Evolutionary conservation across 352 stramenopile genomes (phyloP).

Genomic region (Phytophthora megakarya): DNA sequence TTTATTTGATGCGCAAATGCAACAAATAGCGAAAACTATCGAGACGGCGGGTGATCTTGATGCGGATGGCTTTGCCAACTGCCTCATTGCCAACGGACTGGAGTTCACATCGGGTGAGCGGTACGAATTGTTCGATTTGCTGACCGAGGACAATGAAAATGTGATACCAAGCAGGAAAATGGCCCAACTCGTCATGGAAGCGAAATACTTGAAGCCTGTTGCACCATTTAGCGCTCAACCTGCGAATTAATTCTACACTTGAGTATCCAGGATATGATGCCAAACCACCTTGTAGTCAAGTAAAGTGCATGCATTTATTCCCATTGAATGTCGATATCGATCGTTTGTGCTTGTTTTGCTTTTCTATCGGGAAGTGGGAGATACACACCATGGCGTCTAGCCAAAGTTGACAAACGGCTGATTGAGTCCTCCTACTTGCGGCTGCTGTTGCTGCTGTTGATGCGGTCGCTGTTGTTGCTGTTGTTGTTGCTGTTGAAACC

Average conservation of each 20-base stretch:
- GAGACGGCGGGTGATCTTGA: conserved; percentile 33
- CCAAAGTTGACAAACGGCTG: conserved; percentile 84
- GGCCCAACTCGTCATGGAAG: conserved; percentile 40
- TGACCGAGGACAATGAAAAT: conserved; percentile 46
- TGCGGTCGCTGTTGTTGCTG: conserved; percentile 35
- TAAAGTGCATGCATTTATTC: conserved; percentile 32
- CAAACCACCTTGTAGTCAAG: conserved; percentile 9
- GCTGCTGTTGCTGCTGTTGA: conserved; percentile 43
- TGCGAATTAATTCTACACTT: background rate
- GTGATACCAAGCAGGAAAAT: conserved; percentile 39
- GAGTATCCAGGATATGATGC: background rate
- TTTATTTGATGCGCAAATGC: conserved; percentile 41
- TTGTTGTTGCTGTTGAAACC: conserved; percentile 52
- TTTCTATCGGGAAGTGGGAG: conserved; percentile 33
- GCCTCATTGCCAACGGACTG: conserved; percentile 37
- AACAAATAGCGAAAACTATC: conserved; percentile 33
- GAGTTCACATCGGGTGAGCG: conserved; percentile 62
- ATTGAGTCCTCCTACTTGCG: conserved; percentile 57
- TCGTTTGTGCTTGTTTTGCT: conserved; percentile 13
- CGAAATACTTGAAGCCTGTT: conserved; percentile 27
- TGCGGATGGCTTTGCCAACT: conserved; percentile 45
- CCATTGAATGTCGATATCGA: conserved; percentile 26
- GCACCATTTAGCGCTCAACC: background rate
- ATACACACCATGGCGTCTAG: conserved; percentile 39
- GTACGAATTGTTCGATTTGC: conserved; percentile 60